phyloP scores from a whole-genome alignment of 2,329 filamentous ascomycete genomes.

The Sarocladiaceae sp. region DNA sequence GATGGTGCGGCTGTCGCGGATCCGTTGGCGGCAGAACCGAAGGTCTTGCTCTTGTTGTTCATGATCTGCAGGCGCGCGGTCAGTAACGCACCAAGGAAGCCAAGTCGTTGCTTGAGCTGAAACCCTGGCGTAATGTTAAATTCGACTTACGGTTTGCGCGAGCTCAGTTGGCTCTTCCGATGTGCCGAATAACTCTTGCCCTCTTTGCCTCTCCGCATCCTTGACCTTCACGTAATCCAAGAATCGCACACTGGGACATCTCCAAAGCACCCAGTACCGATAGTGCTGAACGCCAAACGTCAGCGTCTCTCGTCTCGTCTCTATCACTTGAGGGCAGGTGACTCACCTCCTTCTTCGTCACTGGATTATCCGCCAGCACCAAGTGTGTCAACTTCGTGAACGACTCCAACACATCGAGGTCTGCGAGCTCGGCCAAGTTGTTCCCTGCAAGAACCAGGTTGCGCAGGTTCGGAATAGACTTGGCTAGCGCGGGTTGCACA shows the following conservation, averaged over 20 bases:
- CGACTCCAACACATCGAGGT: constrained; percentile 73
- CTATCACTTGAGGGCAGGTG: not conserved
- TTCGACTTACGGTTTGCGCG: constrained; percentile 58
- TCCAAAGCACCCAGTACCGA: constrained; percentile 86
- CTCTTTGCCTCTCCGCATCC: constrained; percentile 73
- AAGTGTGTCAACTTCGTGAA: constrained; percentile 74
- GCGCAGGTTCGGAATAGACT: constrained; percentile 74
- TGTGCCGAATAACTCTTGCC: constrained; percentile 79
- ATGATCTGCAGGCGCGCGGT: constrained; percentile 57
- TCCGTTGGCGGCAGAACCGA: constrained; percentile 51
- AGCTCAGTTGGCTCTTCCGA: constrained; percentile 72
- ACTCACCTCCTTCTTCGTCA: constrained; percentile 85
- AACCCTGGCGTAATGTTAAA: not conserved
- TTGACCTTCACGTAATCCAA: constrained; percentile 92
- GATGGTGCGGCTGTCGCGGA: constrained; percentile 35
- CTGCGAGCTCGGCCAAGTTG: constrained; percentile 75
- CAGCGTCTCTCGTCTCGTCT: not conserved
- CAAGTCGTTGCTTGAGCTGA: not conserved
- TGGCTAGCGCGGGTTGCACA: constrained; percentile 72
- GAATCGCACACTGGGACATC: constrained; percentile 79
- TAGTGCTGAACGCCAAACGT: constrained; percentile 64
- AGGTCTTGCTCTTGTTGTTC: constrained; percentile 74
- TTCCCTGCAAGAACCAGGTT: constrained; percentile 83
- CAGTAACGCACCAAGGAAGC: not conserved
- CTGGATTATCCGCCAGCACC: constrained; percentile 80